phyloP scores from a whole-genome alignment of 1,284 basidiomycete species.

The Ceratobasidium sp. region DNA sequence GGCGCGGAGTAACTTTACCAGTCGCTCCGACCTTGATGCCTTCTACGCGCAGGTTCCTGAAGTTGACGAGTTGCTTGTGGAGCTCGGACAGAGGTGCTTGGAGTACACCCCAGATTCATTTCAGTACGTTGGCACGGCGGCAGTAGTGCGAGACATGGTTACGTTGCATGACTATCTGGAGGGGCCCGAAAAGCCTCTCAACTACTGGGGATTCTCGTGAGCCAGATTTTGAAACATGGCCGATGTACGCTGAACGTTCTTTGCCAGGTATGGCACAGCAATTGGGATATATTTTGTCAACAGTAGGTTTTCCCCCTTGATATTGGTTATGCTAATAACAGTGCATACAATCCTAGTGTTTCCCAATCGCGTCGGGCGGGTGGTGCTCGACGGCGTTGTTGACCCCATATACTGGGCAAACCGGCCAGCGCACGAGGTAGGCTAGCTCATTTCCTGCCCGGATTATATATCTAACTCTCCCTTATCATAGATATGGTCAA shows the following conservation, averaged over 20 bases:
- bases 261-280: constrained; percentile 34
- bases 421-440: constrained; percentile 1
- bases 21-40: constrained; percentile 1
- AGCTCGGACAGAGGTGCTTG: constrained; percentile 13
- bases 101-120: constrained; percentile 1
- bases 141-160: constrained; percentile 40
- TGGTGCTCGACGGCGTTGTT: constrained; percentile 29
- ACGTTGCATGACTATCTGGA: constrained; percentile 14
- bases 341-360: constrained; percentile 16
- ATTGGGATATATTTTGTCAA: constrained; percentile 32
- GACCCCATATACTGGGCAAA: constrained; percentile 33
- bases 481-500: constrained; percentile 4
- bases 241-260: neutral
- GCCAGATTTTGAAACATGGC: neutral
- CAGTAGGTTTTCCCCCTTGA: neutral
- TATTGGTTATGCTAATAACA: too few species aligned
- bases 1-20: constrained; percentile 23
- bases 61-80: neutral
- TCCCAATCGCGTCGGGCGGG: constrained; percentile 13
- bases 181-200: neutral
- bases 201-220: constrained; percentile 22
- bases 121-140: constrained; percentile 4
- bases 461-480: neutral
- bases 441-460: neutral
- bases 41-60: constrained; percentile 18